These are phyloP conservation scores for Diaporthe nobilis DNA, from an alignment of 2,329 filamentous ascomycete genomes.

Conservation along the genomic window DNA sequence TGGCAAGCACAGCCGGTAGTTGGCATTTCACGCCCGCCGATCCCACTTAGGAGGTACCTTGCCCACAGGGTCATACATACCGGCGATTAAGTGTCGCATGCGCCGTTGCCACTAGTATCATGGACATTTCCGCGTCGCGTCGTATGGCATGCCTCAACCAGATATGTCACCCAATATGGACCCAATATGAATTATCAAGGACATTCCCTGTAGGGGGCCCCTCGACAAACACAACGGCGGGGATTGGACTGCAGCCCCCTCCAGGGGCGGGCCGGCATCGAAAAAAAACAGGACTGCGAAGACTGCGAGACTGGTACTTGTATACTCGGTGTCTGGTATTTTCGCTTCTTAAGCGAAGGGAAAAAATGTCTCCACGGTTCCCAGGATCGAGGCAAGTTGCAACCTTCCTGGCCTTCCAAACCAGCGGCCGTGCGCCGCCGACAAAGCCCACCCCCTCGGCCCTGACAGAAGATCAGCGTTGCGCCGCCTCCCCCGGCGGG, in stretches of 20 bases:
- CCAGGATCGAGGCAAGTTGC: constrained; percentile 22
- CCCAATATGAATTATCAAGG: not conserved
- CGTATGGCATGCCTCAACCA: constrained; percentile 1
- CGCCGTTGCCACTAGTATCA: constrained; percentile 1
- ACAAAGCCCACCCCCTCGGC: constrained; percentile 7
- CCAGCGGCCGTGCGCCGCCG: constrained; percentile 17
- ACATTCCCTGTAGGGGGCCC: not conserved
- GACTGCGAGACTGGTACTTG: constrained; percentile 1
- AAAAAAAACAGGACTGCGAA: not conserved
- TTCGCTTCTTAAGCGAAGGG: constrained; percentile 14
- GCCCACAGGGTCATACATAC: not conserved
- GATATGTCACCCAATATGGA: not conserved
- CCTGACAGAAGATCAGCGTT: constrained; percentile 11
- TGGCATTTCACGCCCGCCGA: constrained; percentile 4
- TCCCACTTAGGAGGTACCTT: constrained; percentile 4
- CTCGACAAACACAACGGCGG: not conserved
- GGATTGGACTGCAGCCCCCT: not conserved
- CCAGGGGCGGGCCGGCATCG: constrained; percentile 23
- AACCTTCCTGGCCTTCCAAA: not conserved
- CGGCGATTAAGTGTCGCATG: constrained; percentile 1
- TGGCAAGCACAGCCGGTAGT: not conserved
- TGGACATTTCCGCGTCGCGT: constrained; percentile 17
- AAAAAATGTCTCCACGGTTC: constrained; percentile 15
- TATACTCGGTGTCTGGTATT: not conserved
- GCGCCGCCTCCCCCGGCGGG: constrained; percentile 1